These are phyloP conservation scores for Epichloe coenophiala DNA, from an alignment of 2,329 filamentous ascomycete species.

Conservation along the genomic window DNA sequence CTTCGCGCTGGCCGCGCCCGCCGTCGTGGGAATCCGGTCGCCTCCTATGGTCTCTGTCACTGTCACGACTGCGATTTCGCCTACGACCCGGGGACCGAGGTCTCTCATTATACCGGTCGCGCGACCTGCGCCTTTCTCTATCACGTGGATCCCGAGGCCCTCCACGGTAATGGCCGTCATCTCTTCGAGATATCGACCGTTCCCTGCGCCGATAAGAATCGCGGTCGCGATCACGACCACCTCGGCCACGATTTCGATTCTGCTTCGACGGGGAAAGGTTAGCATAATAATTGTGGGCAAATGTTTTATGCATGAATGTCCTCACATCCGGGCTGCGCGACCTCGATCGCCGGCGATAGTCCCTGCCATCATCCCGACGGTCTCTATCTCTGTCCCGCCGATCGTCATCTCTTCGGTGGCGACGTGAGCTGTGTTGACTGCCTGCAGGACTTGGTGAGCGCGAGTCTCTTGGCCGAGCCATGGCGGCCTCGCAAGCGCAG, in stretches of 20 bases:
- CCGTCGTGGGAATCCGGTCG: slow-evolving; percentile 63
- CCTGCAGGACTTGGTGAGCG: slow-evolving; percentile 91
- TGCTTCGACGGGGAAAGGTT: slow-evolving; percentile 26
- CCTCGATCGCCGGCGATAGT: slow-evolving; percentile 41
- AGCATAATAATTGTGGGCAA: slow-evolving; percentile 19
- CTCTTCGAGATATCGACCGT: slow-evolving; percentile 52
- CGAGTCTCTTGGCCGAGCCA: slow-evolving; percentile 54
- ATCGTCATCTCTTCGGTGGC: slow-evolving; percentile 47
- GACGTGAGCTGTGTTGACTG: slow-evolving; percentile 64
- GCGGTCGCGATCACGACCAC: slow-evolving; percentile 29
- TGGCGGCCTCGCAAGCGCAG: slow-evolving; percentile 31
- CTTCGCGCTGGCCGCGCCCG: slow-evolving; percentile 49
- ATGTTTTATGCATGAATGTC: slow-evolving; percentile 10
- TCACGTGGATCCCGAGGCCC: slow-evolving; percentile 40
- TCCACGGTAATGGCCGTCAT: slow-evolving; percentile 51
- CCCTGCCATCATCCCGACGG: slow-evolving; percentile 35
- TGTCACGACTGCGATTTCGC: slow-evolving; percentile 51
- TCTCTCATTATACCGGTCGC: slow-evolving; percentile 44
- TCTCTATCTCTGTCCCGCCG: slow-evolving; percentile 41
- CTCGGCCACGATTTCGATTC: slow-evolving; percentile 46
- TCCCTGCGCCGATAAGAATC: slow-evolving; percentile 53
- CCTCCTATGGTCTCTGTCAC: slow-evolving; percentile 49
- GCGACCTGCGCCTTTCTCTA: slow-evolving; percentile 51
- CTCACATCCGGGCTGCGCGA: slow-evolving; percentile 54
- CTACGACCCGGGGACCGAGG: slow-evolving; percentile 46